phyloP scores from a whole-genome alignment of 164 flowering plant genomes.

The Macadamia tetraphylla region DNA sequence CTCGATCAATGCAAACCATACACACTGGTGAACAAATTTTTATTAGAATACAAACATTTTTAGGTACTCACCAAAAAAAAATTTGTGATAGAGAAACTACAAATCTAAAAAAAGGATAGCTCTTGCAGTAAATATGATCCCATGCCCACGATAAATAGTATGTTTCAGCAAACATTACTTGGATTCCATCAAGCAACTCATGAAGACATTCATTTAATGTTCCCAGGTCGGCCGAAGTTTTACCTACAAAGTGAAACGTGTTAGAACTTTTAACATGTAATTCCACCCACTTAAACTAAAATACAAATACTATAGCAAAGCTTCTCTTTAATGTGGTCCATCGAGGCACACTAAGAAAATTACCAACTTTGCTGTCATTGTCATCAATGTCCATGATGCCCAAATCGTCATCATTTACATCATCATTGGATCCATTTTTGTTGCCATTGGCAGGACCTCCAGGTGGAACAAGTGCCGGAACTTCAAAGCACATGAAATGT shows the following conservation, averaged over 20 bases:
- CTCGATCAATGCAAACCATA: no score
- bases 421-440: conserved; percentile 41
- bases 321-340: background rate
- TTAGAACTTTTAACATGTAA: background rate
- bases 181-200: conserved; percentile 92
- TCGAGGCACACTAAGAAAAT: conserved; percentile 1
- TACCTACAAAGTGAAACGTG: conserved; percentile 38
- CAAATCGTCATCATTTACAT: conserved; percentile 76
- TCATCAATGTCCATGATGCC: conserved; percentile 96
- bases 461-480: conserved; percentile 85
- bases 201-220: conserved; percentile 83
- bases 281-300: background rate
- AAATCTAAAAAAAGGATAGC: background rate
- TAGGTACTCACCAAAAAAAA: no score
- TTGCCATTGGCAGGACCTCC: conserved; percentile 52
- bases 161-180: conserved; percentile 39
- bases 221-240: conserved; percentile 59
- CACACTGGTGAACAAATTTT: no score
- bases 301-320: background rate
- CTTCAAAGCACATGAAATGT: conserved; percentile 99
- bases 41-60: no score
- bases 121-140: conserved; percentile 1
- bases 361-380: conserved; percentile 71
- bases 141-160: background rate
- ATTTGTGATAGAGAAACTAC: no score